Conservation (phyloP, 2,329 filamentous ascomycete genomes). For the Alternaria ventricosa region DNA sequence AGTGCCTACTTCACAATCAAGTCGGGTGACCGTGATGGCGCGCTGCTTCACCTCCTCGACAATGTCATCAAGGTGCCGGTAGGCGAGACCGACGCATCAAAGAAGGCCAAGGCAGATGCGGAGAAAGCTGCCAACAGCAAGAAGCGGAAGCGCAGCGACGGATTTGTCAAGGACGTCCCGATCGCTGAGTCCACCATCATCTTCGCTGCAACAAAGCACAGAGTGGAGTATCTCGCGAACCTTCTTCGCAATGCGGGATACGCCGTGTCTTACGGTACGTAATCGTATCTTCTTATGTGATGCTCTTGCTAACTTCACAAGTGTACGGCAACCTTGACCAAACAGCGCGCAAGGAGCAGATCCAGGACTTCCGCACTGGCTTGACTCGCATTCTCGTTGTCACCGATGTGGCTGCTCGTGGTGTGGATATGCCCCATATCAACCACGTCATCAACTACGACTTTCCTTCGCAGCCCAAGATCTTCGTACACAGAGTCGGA, state of each 20-base stretch:
- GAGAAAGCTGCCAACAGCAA: slow-evolving; percentile 60
- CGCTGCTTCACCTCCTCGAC: slow-evolving; percentile 84
- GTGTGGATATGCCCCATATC: slow-evolving; percentile 95
- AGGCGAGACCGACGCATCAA: slow-evolving; percentile 63
- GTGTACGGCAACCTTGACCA: slow-evolving; percentile 96
- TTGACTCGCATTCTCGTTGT: slow-evolving; percentile 90
- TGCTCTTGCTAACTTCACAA: slow-evolving; percentile 12
- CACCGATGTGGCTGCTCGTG: slow-evolving; percentile 94
- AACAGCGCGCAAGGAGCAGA: slow-evolving; percentile 87
- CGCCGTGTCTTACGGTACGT: slow-evolving; percentile 74
- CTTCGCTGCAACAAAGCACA: slow-evolving; percentile 94
- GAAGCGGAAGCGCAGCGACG: slow-evolving; percentile 72
- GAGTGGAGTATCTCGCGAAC: slow-evolving; percentile 88
- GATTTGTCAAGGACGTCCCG: slow-evolving; percentile 70
- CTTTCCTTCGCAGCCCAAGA: slow-evolving; percentile 94
- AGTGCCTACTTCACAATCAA: slow-evolving; percentile 95
- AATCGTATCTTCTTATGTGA: not conserved
- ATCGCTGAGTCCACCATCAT: slow-evolving; percentile 93
- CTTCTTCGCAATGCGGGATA: slow-evolving; percentile 85
- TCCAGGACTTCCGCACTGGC: slow-evolving; percentile 86
- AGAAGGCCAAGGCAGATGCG: slow-evolving; percentile 53
- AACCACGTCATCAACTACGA: slow-evolving; percentile 99
- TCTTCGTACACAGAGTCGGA: slow-evolving; percentile 95
- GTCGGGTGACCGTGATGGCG: slow-evolving; percentile 90
- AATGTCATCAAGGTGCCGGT: slow-evolving; percentile 92